Conservation (phyloP, 495 filamentous ascomycete species). For the Bacidia gigantensis region DNA sequence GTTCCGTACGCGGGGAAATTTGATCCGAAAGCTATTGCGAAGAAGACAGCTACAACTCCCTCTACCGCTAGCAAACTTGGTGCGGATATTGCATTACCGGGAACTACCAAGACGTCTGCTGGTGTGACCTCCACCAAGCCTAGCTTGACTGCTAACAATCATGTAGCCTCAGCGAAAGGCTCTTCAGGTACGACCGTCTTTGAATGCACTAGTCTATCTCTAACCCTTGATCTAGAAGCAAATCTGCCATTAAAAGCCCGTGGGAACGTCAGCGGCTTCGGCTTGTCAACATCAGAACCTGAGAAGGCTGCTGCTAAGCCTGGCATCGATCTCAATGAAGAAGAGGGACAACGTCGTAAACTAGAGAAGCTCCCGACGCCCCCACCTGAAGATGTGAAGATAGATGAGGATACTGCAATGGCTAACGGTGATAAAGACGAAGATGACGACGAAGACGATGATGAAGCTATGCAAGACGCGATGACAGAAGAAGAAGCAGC, state of each 20-base stretch:
- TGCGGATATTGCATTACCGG: slow-evolving; percentile 47
- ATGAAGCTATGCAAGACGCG: slow-evolving; percentile 60
- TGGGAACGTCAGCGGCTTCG: slow-evolving; percentile 71
- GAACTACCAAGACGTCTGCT: slow-evolving; percentile 38
- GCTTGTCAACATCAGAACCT: slow-evolving; percentile 52
- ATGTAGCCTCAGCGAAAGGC: slow-evolving; percentile 32
- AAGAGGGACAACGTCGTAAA: slow-evolving; percentile 72
- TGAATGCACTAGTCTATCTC: not conserved
- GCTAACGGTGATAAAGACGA: slow-evolving; percentile 44
- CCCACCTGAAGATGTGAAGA: slow-evolving; percentile 41
- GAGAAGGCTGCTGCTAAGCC: slow-evolving; percentile 58
- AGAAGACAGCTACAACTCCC: slow-evolving; percentile 43
- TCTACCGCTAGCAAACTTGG: slow-evolving; percentile 37
- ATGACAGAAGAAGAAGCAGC: slow-evolving; percentile 78
- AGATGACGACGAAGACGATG: slow-evolving; percentile 49
- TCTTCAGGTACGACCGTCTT: slow-evolving; percentile 27
- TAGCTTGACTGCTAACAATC: slow-evolving; percentile 39
- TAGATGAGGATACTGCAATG: slow-evolving; percentile 43
- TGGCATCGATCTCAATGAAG: slow-evolving; percentile 73
- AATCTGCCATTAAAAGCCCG: slow-evolving; percentile 37
- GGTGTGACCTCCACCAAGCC: slow-evolving; percentile 29
- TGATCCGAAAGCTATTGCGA: slow-evolving; percentile 74
- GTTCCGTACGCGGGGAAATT: slow-evolving; percentile 66
- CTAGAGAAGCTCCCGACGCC: slow-evolving; percentile 74
- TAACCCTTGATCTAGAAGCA: slow-evolving; percentile 11